Evolutionary conservation across 1,139 yeast species (phyloP), one percentile per base, ranked within the genome.

Genomic region (Blastobotrys capitulatus): DNA sequence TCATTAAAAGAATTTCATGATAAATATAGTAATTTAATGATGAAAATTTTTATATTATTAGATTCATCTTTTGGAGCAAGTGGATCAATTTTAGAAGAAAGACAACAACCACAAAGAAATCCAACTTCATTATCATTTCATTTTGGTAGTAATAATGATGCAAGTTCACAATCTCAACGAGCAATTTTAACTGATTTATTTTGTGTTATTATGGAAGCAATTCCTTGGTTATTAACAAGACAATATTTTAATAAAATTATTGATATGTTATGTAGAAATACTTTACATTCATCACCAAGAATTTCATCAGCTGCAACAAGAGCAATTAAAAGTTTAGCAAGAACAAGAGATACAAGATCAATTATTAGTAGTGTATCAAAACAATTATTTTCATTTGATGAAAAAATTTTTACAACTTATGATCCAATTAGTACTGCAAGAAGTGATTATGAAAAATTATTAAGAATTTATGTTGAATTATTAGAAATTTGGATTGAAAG

Each of bases 401-500:
- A 88, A 44, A 60, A 60, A 39, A 47, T 65, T 25, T 60, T 64
- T 41, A 58, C 65, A 12, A 56, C 56, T 22, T 77, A 79, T 58
- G 71, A 56, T 25, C 55, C 82, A 12, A 75, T 78, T 18, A 77
- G 77, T 55, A 69, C 82, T 48, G 76, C 80, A 29, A 75, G 78
- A 2, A 66, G 73, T 10, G 86, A 80, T 50, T 84, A 83, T 59
- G 78, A 80, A 48, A 70, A 71, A 45, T 64, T 86, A 3, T 68
- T 92, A 48, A 79, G 78, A 54, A 73, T 89, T 0, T 92, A 90
- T 57, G 85, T 86, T 2, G 95, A 86, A 43, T 67, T 92, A 18
- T 70, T 92, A 39, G 82, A 79, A 50, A 80, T 87, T 51, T 94
- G 98, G 98, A 69, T 88, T 27, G 77, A 77, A 13, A 82, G 83